Percentiles rank a stretch among this genome's conserved stretches.
Conservation (phyloP, 805 yeast species). For the Yamadazyma paraphyllophila region DNA sequence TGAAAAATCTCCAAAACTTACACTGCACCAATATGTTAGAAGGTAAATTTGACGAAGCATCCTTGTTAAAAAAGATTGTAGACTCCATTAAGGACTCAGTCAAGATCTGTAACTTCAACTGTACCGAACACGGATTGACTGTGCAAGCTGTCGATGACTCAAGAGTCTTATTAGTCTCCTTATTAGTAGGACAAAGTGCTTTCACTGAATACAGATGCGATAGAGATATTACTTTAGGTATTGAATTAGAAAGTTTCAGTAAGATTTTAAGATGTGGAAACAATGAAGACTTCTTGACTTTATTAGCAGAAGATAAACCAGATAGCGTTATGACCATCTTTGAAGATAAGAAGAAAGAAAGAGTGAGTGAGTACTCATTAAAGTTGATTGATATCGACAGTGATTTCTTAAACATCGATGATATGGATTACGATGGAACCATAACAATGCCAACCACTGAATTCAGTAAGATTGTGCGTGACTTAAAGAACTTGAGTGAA, state of each 20-base stretch:
- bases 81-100: conserved; percentile 95
- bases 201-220: conserved; percentile 94
- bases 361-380: conserved; percentile 87
- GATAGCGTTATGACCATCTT: conserved; percentile 77
- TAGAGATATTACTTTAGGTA: conserved; percentile 85
- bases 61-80: conserved; percentile 84
- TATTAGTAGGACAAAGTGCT: conserved; percentile 83
- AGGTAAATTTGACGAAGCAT: conserved; percentile 93
- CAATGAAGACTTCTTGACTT: conserved; percentile 81
- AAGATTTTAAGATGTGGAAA: conserved; percentile 91
- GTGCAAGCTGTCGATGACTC: conserved; percentile 98
- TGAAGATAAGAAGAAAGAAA: conserved; percentile 87
- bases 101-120: conserved; percentile 92
- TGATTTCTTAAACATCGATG: conserved; percentile 90
- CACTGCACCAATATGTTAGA: conserved; percentile 65
- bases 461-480: conserved; percentile 86
- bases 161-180: conserved; percentile 86
- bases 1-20: neutral
- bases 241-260: conserved; percentile 82
- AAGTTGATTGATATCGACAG: conserved; percentile 96
- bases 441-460: conserved; percentile 85
- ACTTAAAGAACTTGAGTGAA: conserved; percentile 82
- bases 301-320: conserved; percentile 87
- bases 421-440: conserved; percentile 84
- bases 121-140: conserved; percentile 91